Percentiles rank a stretch among this genome's conserved stretches.
phyloP scores from a whole-genome alignment of 371 early-diverging fungal species.

The Haplosporangium sp. region DNA sequence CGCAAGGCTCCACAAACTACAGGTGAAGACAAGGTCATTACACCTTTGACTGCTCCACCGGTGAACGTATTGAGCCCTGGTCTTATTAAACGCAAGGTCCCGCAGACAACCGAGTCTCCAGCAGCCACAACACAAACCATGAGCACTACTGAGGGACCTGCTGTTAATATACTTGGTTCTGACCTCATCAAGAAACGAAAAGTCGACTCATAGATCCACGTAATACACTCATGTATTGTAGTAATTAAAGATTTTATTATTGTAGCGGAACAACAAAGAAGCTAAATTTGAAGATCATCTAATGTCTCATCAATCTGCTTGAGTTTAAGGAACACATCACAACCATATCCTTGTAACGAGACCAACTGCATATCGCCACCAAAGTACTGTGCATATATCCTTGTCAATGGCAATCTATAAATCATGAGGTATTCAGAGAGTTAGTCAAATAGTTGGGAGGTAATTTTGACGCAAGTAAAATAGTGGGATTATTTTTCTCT shows the following conservation, averaged over 20 bases:
- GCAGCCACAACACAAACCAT: no score
- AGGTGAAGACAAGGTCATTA: no score
- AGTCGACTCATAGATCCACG: conserved; percentile 14
- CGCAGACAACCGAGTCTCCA: conserved; percentile 1
- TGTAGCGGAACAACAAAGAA: not conserved
- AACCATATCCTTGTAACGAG: conserved; percentile 90
- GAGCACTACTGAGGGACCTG: not conserved
- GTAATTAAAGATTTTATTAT: no score
- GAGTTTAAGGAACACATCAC: conserved; percentile 92
- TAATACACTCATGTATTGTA: not conserved
- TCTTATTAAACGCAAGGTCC: conserved; percentile 29
- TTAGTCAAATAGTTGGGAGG: not conserved
- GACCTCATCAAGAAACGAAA: conserved; percentile 37
- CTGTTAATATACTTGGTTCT: conserved; percentile 16
- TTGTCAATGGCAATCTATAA: conserved; percentile 88
- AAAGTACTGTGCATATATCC: conserved; percentile 95
- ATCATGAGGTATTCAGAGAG: no score
- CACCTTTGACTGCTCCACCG: not conserved
- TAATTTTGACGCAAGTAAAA: not conserved
- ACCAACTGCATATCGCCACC: conserved; percentile 91
- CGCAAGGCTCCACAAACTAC: not conserved
- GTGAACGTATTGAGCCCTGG: conserved; percentile 23
- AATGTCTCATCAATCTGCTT: conserved; percentile 79
- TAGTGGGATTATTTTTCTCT: not conserved
- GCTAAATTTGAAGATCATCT: conserved; percentile 58